Base-by-base conservation (phyloP, 352 stramenopile genomes). In the Phytophthora quininea region DNA sequence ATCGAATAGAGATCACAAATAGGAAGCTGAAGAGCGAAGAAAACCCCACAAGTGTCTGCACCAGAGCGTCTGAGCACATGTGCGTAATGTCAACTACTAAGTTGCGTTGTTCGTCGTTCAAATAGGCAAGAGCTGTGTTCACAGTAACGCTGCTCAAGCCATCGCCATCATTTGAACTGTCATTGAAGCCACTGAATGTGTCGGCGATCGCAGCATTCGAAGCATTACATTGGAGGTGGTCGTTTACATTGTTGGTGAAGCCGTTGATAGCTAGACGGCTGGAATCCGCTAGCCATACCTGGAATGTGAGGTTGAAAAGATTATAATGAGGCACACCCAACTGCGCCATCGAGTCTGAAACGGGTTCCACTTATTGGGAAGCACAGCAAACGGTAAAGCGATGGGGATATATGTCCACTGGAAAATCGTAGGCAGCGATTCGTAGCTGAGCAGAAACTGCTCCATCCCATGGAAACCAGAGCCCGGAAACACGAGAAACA, bases 1-100 rank as follows among this genome's bases (percentile, higher is more conserved):
- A 69, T n/a, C 87, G 87, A 55, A 93, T 92, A 3, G 86, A 92
- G 43, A 95, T 87, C 49, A 87, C 79, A 50, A 95, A 91, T 29
- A 94, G 78, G 57, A 94, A 93, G 61, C 80, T 91, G 59, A 92
- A 91, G n/a, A 91, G 69, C 35, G 80, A 91, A 14, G 76, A 66
- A 67, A 93, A 93, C 30, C 76, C 75, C 30, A 86, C 76, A 6
- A 93, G 76, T 24, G 91, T 73, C 63, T 93, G 79, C 38, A 83
- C 74, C 12, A 96, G 63, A 10, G 76, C 72, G 42, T 84, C 83
- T 1, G 79, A 77, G 68, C 87, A 92, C 24, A 89, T 54, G 6
- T 86, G 52, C 1, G 76, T 84, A 32, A 88, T 64, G 6, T 51
- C 56, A 6, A 82, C 57, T 4, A 77, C 74, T 15, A 90, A 54